Evolutionary conservation across 306 rosid species (phyloP), one percentile per base, ranked within the genome.

Genomic region (Heteromeles arbutifolia): DNA sequence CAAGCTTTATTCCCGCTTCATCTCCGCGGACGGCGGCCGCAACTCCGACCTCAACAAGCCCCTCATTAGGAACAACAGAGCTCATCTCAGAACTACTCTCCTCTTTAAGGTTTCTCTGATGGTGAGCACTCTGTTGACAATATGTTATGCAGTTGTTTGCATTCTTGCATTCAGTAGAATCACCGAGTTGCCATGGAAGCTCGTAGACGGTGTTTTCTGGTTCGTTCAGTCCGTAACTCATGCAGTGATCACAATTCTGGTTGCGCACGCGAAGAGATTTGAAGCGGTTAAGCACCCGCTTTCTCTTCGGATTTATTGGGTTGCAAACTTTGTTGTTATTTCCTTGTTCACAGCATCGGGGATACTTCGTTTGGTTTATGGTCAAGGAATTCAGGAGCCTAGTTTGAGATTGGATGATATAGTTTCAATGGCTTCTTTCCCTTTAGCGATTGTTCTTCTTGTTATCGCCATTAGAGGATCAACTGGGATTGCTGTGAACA

Each of bases 251-350:
- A 77, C 83, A 3, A 66, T 92, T 25, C 79, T 92, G 10, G 86
- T 92, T 24, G 70, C 84, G 50, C 98, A 90, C 72, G 96, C 77
- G 65, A 90, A 78, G 74, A 85, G 76, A 79, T 90, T 92, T 53
- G 67, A 83, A 77, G 93, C 91, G 32, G 76, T 72, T 65, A 62
- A 76, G 81, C 97, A 95, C 29, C 93, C 98, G 4, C 4, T 91
- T 15, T 78, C 93, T 21, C 89, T 92, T 78, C 85, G 98, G 70
- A 50, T 88, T 43, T 95, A 81, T 54, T 95, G 98, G 98, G 67
- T 83, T 70, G 85, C 78, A 0, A 86, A 73, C 75, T 92, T 84
- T 62, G 13, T 84, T 4, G 24, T 86, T 24, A 75, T 82, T 62
- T 72, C 88, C 62, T 70, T 95, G 87, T 89, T 95, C 61, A 37